phyloP scores from a whole-genome alignment of 2,329 filamentous ascomycete genomes.

The Trichoderma atrobrunneum region DNA sequence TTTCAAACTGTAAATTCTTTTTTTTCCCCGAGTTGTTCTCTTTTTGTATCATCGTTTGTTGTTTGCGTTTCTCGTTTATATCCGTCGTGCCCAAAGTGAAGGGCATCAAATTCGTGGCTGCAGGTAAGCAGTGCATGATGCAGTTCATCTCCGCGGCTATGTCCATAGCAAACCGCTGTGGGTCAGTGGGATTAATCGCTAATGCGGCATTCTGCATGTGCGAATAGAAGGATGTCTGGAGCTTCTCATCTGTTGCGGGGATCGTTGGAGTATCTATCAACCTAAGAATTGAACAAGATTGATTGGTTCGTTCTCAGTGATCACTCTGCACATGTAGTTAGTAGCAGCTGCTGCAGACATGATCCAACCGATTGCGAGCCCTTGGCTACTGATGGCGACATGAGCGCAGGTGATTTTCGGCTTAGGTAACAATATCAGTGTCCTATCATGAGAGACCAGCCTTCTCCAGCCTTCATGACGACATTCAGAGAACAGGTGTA shows the following conservation, averaged over 20 bases:
- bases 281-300: neutral
- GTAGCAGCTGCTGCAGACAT: neutral
- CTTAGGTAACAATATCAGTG: constrained; percentile 7
- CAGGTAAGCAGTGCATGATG: neutral
- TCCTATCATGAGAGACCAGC: neutral
- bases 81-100: neutral
- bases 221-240: neutral
- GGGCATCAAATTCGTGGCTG: neutral
- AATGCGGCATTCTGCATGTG: neutral
- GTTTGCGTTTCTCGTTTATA: neutral
- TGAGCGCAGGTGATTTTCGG: constrained; percentile 1
- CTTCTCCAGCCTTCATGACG: neutral
- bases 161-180: neutral
- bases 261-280: neutral
- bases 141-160: neutral
- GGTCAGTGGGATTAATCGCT: neutral
- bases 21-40: neutral
- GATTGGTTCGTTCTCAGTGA: neutral
- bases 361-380: constrained; percentile 16
- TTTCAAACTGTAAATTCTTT: neutral
- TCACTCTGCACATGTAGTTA: neutral
- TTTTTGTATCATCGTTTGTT: neutral
- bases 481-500: neutral
- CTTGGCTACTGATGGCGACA: constrained; percentile 11
- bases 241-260: neutral